Conservation (phyloP, 2,329 filamentous ascomycete genomes). For the Sporothrix protearum region DNA sequence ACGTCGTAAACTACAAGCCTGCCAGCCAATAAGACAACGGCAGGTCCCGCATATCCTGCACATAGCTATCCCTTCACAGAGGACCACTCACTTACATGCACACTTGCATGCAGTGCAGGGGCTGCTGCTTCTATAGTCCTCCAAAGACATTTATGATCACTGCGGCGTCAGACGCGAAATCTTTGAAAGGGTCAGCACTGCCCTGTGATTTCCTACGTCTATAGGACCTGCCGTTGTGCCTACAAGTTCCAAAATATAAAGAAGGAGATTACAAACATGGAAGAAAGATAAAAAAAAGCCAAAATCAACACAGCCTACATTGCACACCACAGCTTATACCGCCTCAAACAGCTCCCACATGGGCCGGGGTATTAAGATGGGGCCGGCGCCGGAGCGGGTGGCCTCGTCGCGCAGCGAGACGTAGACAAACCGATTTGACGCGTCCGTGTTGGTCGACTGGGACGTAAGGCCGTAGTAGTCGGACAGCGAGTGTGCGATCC, state of each 20-base stretch:
- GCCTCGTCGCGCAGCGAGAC: constrained; percentile 55
- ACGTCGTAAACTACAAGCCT: no score
- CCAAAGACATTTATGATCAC: neutral
- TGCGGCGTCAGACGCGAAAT: neutral
- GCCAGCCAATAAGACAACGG: neutral
- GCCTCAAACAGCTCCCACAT: constrained; percentile 54
- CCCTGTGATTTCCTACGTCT: neutral
- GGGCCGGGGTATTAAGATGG: constrained; percentile 51
- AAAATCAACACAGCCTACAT: neutral
- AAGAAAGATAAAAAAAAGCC: neutral
- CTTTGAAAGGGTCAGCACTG: neutral
- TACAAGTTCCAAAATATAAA: neutral
- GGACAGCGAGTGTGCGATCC: constrained; percentile 89
- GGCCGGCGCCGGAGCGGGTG: constrained; percentile 43
- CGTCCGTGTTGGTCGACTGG: constrained; percentile 69
- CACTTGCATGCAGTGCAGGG: neutral
- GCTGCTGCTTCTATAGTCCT: neutral
- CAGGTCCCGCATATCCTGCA: neutral
- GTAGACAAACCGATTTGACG: constrained; percentile 76
- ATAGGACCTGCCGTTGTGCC: neutral
- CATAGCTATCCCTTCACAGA: no score
- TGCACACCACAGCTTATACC: neutral
- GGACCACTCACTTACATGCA: neutral
- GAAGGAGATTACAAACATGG: neutral
- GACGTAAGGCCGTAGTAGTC: constrained; percentile 88